Evolutionary conservation across 176 grass and related monocot species (phyloP).

Genomic region (Ananas comosus): DNA sequence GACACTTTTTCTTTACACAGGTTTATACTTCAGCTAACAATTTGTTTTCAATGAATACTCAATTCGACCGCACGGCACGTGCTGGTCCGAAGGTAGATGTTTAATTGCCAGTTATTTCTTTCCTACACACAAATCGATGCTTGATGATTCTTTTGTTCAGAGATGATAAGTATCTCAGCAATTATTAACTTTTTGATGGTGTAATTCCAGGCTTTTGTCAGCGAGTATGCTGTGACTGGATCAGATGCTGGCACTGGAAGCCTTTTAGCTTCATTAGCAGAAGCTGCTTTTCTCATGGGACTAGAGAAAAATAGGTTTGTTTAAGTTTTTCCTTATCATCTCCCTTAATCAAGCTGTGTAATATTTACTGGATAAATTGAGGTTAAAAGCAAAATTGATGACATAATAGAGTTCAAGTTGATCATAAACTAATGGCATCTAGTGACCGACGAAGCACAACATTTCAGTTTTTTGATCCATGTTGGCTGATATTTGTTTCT

Average conservation of each 20-base stretch:
- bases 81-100: slow-evolving; percentile 73
- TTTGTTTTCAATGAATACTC: slow-evolving; percentile 56
- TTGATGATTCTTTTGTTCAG: not conserved
- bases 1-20: slow-evolving; percentile 28
- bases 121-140: not conserved
- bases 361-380: not conserved
- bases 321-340: not conserved
- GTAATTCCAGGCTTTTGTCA: slow-evolving; percentile 68
- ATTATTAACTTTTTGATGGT: slow-evolving; percentile 6
- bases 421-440: not conserved
- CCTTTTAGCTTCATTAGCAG: slow-evolving; percentile 67
- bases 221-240: slow-evolving; percentile 64
- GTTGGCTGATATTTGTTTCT: not conserved
- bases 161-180: not conserved
- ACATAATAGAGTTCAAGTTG: not conserved
- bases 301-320: slow-evolving; percentile 75
- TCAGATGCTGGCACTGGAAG: slow-evolving; percentile 59
- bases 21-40: slow-evolving; percentile 66
- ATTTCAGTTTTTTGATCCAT: not conserved
- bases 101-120: not conserved
- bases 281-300: slow-evolving; percentile 79
- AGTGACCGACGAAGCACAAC: too few relatives aligned
- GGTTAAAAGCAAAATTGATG: not conserved
- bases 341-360: not conserved
- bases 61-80: slow-evolving; percentile 54